Percentiles rank a stretch among this genome's conserved stretches.
These are phyloP conservation scores for Catenaria anguillulae DNA, from an alignment of 371 early-diverging fungal genomes.

Conservation along the genomic window DNA sequence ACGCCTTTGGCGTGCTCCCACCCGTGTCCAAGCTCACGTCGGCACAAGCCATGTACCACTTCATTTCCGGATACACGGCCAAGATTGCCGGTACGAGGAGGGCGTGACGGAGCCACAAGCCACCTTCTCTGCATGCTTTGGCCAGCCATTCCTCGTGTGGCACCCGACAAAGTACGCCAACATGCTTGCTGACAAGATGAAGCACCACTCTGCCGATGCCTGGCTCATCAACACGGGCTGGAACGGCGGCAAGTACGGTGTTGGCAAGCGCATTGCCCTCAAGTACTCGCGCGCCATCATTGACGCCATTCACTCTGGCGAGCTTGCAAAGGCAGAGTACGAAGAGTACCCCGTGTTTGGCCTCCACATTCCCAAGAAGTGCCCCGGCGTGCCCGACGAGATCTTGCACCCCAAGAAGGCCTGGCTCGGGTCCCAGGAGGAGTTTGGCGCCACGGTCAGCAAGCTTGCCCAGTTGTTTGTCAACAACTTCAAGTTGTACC, in stretches of 20 bases:
- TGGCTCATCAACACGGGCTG: slow-evolving; percentile 98
- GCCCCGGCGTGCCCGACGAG: slow-evolving; percentile 62
- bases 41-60: slow-evolving; percentile 94
- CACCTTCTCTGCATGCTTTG: slow-evolving; percentile 92
- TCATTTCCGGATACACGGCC: slow-evolving; percentile 82
- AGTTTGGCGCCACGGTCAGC: slow-evolving; percentile 45
- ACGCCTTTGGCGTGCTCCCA: slow-evolving; percentile 94
- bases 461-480: slow-evolving; percentile 71
- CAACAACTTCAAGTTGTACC: slow-evolving; percentile 77
- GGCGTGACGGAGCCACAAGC: slow-evolving; percentile 86
- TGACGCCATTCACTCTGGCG: slow-evolving; percentile 88
- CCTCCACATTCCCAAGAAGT: slow-evolving; percentile 62
- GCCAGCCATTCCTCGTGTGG: slow-evolving; percentile 92
- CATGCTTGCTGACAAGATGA: slow-evolving; percentile 92
- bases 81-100: slow-evolving; percentile 96
- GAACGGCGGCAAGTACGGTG: slow-evolving; percentile 85
- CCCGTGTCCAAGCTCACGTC: slow-evolving; percentile 82
- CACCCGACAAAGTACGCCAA: slow-evolving; percentile 93
- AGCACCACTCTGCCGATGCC: slow-evolving; percentile 68
- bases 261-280: slow-evolving; percentile 80
- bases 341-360: slow-evolving; percentile 67
- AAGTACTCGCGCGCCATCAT: slow-evolving; percentile 94
- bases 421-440: slow-evolving; percentile 56
- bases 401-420: slow-evolving; percentile 74
- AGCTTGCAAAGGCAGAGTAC: slow-evolving; percentile 65